A percentile compares a stretch with the other conserved stretches of the same genome.
Conservation (phyloP, 768 basidiomycete genomes). For the Lentinula guzmanii region DNA sequence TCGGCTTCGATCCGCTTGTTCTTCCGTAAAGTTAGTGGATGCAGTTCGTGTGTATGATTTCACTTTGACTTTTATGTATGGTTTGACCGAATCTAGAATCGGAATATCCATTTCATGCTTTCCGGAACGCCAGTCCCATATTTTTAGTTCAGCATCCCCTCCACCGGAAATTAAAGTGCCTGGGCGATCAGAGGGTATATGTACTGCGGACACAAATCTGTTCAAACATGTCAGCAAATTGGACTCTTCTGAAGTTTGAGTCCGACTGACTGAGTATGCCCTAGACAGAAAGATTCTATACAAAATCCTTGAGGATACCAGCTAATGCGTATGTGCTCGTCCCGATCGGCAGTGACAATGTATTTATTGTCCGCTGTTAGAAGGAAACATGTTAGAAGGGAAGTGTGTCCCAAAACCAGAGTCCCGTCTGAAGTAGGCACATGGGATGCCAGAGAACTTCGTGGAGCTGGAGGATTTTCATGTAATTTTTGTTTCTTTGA, state of each 20-base stretch:
- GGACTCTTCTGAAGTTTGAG: not conserved
- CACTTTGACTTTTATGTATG: constrained; percentile 36
- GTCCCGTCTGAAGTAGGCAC: constrained; percentile 65
- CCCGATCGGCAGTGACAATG: constrained; percentile 88
- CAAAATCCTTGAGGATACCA: constrained; percentile 83
- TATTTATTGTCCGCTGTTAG: constrained; percentile 62
- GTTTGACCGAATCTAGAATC: constrained; percentile 41
- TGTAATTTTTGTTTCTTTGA: constrained; percentile 13
- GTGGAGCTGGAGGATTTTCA: constrained; percentile 9
- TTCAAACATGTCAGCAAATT: not conserved
- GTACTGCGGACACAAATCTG: constrained; percentile 82
- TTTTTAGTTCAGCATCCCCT: constrained; percentile 69
- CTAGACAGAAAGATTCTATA: constrained; percentile 84
- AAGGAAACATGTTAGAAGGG: constrained; percentile 70
- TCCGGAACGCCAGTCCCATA: constrained; percentile 81
- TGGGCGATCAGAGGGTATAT: constrained; percentile 48
- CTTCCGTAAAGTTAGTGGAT: constrained; percentile 10
- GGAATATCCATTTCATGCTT: constrained; percentile 42
- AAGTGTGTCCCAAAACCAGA: constrained; percentile 83
- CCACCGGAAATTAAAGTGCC: constrained; percentile 75
- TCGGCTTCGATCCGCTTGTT: constrained; percentile 11
- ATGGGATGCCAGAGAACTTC: constrained; percentile 43
- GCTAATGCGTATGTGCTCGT: constrained; percentile 92
- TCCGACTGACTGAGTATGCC: constrained; percentile 65
- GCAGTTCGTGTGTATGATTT: constrained; percentile 23